phyloP scores from a whole-genome alignment of 1,284 basidiomycete species.

The Tetrapyrgos nigripes region DNA sequence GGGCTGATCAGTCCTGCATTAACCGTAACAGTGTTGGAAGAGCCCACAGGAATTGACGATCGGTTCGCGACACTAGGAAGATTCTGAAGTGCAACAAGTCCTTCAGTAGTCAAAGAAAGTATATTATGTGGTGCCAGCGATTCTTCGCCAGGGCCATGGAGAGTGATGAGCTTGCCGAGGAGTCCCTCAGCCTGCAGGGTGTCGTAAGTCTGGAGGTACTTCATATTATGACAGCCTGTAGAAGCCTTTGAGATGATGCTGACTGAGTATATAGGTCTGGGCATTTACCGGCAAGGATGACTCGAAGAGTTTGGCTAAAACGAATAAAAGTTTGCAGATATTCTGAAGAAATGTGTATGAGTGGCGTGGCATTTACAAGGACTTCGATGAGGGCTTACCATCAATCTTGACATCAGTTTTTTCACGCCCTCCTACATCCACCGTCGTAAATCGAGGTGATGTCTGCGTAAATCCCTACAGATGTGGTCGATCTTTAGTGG shows the following conservation, averaged over 20 bases:
- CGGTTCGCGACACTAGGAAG: constrained; percentile 40
- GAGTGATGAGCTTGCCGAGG: constrained; percentile 69
- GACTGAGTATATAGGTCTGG: neutral
- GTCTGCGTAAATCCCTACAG: constrained; percentile 71
- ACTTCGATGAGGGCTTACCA: constrained; percentile 48
- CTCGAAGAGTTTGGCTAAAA: constrained; percentile 75
- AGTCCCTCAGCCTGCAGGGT: constrained; percentile 65
- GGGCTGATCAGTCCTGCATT: constrained; percentile 63
- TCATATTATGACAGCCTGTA: constrained; percentile 13
- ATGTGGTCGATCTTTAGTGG: neutral
- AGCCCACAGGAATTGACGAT: constrained; percentile 50
- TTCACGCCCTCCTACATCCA: constrained; percentile 75
- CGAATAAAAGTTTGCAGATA: constrained; percentile 76
- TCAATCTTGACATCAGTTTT: constrained; percentile 77
- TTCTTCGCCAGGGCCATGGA: constrained; percentile 56
- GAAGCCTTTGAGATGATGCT: constrained; percentile 13
- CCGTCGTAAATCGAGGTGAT: constrained; percentile 69
- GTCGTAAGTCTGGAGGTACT: constrained; percentile 51
- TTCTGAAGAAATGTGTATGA: constrained; percentile 48
- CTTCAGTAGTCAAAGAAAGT: constrained; percentile 61
- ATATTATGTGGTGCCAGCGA: constrained; percentile 53
- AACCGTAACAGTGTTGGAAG: constrained; percentile 43
- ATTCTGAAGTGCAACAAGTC: constrained; percentile 66
- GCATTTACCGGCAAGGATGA: constrained; percentile 70
- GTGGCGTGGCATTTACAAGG: neutral